Base-by-base conservation (phyloP, 2,329 filamentous ascomycete genomes). In the Rutstroemia sp. region DNA sequence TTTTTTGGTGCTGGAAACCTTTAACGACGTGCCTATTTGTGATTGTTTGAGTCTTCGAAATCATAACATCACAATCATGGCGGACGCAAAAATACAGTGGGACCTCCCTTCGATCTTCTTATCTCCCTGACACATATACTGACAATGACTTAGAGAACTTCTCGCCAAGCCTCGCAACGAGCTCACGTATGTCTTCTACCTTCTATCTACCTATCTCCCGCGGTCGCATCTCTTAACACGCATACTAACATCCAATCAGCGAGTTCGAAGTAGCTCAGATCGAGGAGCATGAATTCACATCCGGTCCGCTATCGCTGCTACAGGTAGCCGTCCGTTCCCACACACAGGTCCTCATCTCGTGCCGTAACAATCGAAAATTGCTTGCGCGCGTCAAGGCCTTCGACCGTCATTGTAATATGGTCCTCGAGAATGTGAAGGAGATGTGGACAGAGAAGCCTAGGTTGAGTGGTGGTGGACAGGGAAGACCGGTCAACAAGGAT, bases 351-450 rank as follows among this genome's bases (percentile, higher is more conserved):
- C 84, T 99, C 63, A 96, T 99, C 70, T 96, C 90, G 54, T 92
- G 92, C 76, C 91, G 94, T 64, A 96, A 96, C 82, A 97, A 97
- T 79, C 88, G 92, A 75, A 99, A 99, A 79, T 81, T 99, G 48
- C 86, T 99, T 55, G 94, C 92, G 51, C 88, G 94, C 62, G 92
- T 99, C 69, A 99, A 99, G 79, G 94, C 94, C 6, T 99, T 99
- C 72, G 94, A 99, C 75, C 82, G 94, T 59, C 94, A 99, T 75
- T 97, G 92, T 82, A 99, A 99, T 76, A 97, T 99, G 94, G 89
- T 96, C 3, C 78, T 96, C 48, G 91, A 96, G 78, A 96, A 96
- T 65, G 91, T 95, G 45, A 95, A 95, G 80, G 94, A 99, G 77
- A 97, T 99, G 92, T 99, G 94, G 94, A 96, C 92, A 9, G 94